phyloP scores from a whole-genome alignment of 2,329 filamentous ascomycete genomes.

The Rutstroemia sp. region DNA sequence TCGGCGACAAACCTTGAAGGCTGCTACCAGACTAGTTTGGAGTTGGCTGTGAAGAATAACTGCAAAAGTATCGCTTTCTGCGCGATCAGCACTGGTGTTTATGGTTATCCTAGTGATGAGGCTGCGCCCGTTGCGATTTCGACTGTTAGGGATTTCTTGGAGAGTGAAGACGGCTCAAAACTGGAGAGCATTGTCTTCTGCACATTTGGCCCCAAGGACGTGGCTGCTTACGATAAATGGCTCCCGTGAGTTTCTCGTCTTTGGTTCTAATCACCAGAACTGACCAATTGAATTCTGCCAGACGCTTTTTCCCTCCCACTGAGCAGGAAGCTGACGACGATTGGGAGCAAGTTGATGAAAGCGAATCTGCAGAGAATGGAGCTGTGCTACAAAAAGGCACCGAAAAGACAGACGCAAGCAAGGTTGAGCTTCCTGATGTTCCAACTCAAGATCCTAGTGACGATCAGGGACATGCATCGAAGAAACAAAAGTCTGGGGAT shows the following conservation, averaged over 20 bases:
- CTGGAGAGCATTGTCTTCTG: conserved; percentile 78
- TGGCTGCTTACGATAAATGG: conserved; percentile 58
- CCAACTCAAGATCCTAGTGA: conserved; percentile 30
- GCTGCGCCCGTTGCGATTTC: conserved; percentile 67
- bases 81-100: conserved; percentile 80
- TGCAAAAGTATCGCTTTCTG: conserved; percentile 74
- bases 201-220: conserved; percentile 73
- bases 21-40: conserved; percentile 66
- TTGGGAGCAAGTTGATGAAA: conserved; percentile 24
- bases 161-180: conserved; percentile 37
- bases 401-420: conserved; percentile 19
- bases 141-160: conserved; percentile 48
- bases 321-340: conserved; percentile 22
- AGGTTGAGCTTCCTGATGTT: conserved; percentile 31
- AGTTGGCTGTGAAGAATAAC: conserved; percentile 60
- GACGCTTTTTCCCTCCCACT: conserved; percentile 41
- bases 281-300: conserved; percentile 18
- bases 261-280: conserved; percentile 2
- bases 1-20: conserved; percentile 43
- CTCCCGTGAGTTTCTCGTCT: conserved; percentile 58
- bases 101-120: conserved; percentile 70
- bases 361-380: conserved; percentile 22
- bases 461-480: conserved; percentile 26
- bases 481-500: conserved; percentile 30
- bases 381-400: conserved; percentile 4